A percentile compares a stretch with the other conserved stretches of the same genome.
Conservation (phyloP, 345 rosid species). For the Syzygium jambos region DNA sequence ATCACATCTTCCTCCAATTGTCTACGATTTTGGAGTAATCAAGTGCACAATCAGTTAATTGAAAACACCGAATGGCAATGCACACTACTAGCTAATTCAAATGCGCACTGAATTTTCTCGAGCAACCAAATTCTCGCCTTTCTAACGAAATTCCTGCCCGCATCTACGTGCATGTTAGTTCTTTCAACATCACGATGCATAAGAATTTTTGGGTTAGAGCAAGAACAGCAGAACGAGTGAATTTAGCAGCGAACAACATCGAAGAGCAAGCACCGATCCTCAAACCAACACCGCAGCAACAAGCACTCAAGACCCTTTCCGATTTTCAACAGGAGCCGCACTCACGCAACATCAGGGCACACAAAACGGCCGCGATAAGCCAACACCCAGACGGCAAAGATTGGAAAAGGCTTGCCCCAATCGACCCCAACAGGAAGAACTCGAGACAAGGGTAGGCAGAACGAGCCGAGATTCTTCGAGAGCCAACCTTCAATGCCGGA, state of each 20-base stretch:
- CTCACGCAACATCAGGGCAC: background rate
- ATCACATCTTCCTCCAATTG: background rate
- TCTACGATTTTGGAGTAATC: background rate
- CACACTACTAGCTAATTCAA: background rate
- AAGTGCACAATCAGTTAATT: background rate
- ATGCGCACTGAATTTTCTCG: background rate
- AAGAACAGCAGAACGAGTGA: background rate
- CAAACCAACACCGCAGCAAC: background rate
- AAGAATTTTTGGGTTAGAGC: background rate
- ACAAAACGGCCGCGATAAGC: background rate
- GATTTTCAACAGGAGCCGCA: background rate
- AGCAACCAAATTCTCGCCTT: background rate
- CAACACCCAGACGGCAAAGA: background rate
- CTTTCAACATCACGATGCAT: background rate
- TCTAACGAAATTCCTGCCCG: background rate
- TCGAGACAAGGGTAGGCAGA: background rate
- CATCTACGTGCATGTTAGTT: background rate
- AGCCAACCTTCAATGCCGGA: constrained; percentile 81
- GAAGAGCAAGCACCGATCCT: background rate
- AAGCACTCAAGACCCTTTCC: background rate
- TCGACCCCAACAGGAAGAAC: background rate
- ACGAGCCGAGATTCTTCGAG: background rate
- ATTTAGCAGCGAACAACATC: background rate
- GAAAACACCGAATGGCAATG: background rate
- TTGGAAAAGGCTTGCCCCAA: background rate